Evolutionary conservation across 805 yeast genomes (phyloP).

Genomic region (Candida anglica): DNA sequence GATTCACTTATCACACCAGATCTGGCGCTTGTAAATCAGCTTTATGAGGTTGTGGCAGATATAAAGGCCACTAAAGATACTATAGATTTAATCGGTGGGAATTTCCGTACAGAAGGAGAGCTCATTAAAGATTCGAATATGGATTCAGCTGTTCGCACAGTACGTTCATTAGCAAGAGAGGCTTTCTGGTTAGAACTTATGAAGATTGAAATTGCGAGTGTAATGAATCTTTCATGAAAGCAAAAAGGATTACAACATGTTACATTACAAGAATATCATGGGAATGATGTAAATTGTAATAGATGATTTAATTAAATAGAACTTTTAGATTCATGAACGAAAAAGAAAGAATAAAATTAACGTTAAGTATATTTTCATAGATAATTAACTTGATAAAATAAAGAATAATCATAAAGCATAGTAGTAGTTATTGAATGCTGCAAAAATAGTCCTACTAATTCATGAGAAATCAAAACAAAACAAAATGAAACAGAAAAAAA

Average conservation of each 20-base stretch:
- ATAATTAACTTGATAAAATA: too few relatives aligned
- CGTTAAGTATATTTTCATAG: too few relatives aligned
- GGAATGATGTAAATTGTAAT: too few relatives aligned
- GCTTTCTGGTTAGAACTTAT: conserved; percentile 38
- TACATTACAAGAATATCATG: too few relatives aligned
- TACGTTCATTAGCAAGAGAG: conserved; percentile 36
- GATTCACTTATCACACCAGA: conserved; percentile 39
- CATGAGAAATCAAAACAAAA: too few relatives aligned
- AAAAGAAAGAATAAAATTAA: too few relatives aligned
- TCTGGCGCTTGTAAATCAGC: conserved; percentile 47
- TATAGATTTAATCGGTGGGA: conserved; percentile 50
- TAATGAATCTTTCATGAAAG: conserved; percentile 11
- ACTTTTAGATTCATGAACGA: too few relatives aligned
- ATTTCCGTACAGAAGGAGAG: conserved; percentile 33
- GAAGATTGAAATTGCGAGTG: conserved; percentile 24
- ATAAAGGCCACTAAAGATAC: conserved; percentile 74
- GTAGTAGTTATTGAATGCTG: too few relatives aligned
- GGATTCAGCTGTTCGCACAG: conserved; percentile 31
- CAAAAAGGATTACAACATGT: background rate
- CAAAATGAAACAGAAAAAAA: too few relatives aligned
- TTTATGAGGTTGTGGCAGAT: conserved; percentile 59
- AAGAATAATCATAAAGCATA: too few relatives aligned
- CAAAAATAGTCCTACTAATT: too few relatives aligned
- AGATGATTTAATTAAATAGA: too few relatives aligned
- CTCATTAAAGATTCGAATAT: conserved; percentile 28